Conservation (phyloP, 225 moss, liverwort and hornwort species). For the Rhytidiadelphus loreus region DNA sequence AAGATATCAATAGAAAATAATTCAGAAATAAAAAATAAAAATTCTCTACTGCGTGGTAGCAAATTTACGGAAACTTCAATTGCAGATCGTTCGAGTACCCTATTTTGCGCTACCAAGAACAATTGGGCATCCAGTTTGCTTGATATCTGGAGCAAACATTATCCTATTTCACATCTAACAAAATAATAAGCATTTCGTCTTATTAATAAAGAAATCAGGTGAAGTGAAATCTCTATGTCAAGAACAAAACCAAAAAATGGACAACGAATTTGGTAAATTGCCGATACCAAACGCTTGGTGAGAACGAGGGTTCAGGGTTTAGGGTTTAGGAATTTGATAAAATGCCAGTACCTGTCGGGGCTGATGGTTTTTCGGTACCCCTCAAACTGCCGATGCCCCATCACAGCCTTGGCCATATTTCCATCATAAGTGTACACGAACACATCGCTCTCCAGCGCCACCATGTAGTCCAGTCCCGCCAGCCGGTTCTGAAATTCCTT, state of each 20-base stretch:
- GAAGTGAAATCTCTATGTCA: too few species aligned
- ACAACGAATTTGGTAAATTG: neutral
- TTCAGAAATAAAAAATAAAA: neutral
- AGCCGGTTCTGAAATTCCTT: slow-evolving; percentile 45
- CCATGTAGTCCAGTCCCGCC: slow-evolving; percentile 64
- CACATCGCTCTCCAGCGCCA: slow-evolving; percentile 64
- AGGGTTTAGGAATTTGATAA: neutral
- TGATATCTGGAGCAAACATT: neutral
- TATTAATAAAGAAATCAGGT: neutral
- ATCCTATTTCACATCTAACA: neutral
- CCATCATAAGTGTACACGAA: slow-evolving; percentile 73
- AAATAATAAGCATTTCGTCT: neutral
- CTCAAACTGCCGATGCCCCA: slow-evolving; percentile 69
- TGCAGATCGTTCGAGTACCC: neutral
- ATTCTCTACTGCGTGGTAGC: neutral
- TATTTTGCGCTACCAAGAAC: neutral
- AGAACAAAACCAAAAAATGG: neutral
- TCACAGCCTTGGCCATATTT: slow-evolving; percentile 76
- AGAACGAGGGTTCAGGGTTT: neutral
- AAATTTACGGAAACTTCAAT: neutral
- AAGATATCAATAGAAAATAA: neutral
- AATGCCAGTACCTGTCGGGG: slow-evolving; percentile 45
- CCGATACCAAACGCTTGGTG: neutral
- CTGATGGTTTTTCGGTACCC: slow-evolving; percentile 63
- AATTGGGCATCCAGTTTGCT: neutral